Base-by-base conservation (phyloP, 495 filamentous ascomycete genomes). In the Aspergillus avenaceus region DNA sequence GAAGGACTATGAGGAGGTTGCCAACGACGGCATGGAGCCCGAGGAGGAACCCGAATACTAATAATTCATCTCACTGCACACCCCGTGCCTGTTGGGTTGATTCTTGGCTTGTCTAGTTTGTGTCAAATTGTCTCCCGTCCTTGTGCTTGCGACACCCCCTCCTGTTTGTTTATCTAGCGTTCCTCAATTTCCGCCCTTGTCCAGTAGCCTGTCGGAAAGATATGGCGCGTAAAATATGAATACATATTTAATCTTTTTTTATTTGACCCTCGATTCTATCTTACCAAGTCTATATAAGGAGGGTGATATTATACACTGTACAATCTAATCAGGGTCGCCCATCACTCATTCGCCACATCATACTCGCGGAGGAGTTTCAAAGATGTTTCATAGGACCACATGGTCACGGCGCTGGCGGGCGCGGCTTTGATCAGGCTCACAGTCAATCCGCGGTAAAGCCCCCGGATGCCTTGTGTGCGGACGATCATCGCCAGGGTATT, bases 311-410 rank as follows among this genome's bases (percentile, higher is more conserved):
- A 12, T 29, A 41, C 32, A 38, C 34, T 38, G 34, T 38, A 38
- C 34, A 38, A 21, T 38, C 34, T 21, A 49, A 41, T 8, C 0
- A 32, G 1, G 28, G 38, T 19, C 19, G 16, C 36, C 40, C 31
- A 51, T 26, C 22, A 18, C 21, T 51, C 32, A 25, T 32, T 51
- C 22, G 61, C 61, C 13, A 72, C 16, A 13, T 79, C 70, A 47
- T 71, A 61, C 32, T 76, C 69, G 27, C 76, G 75, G 34, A 90
- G 67, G 5, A 84, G 57, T 49, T 65, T 76, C 65, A 95, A 65
- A 5, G 77, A 79, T 55, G 81, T 69, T 70, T 97, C 93, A 69
- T 97, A 97, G 1, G 92, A 97, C 93, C 95, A 99, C 88, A 99
- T 93, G 0, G 93, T 99, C 16, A 96, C 83, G 2, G 93, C 95